These are phyloP conservation scores for Termitomyces sp. DNA, from an alignment of 768 basidiomycete genomes.

Conservation along the genomic window DNA sequence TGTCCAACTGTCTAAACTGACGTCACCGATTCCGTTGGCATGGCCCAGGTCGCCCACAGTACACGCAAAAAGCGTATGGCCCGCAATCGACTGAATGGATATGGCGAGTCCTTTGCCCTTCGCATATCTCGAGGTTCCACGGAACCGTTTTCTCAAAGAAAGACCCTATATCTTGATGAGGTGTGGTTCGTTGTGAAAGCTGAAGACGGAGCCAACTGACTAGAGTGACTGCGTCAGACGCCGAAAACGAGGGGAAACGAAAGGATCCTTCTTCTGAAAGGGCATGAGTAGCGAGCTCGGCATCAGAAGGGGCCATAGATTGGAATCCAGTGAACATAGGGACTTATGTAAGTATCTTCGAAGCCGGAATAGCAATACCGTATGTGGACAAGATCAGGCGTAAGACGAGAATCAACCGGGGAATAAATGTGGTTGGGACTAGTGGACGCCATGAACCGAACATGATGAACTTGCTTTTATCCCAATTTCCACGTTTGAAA, in stretches of 20 bases:
- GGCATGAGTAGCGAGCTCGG: conserved; percentile 66
- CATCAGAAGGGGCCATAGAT: conserved; percentile 58
- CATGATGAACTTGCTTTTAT: conserved; percentile 14
- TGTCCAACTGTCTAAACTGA: conserved; percentile 77
- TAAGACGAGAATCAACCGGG: conserved; percentile 4
- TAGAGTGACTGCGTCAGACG: conserved; percentile 75
- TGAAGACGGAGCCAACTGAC: conserved; percentile 22
- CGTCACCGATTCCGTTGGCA: conserved; percentile 60
- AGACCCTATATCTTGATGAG: conserved; percentile 36
- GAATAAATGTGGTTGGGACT: conserved; percentile 1
- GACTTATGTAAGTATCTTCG: neutral
- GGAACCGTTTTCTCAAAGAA: conserved; percentile 80
- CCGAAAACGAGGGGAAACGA: conserved; percentile 69
- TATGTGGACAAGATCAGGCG: neutral
- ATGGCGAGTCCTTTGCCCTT: conserved; percentile 81
- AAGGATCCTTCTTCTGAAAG: conserved; percentile 64
- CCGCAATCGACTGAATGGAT: conserved; percentile 72
- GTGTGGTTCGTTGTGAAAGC: neutral
- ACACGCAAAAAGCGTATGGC: conserved; percentile 76
- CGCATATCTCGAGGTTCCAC: conserved; percentile 59
- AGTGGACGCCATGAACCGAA: too few species aligned
- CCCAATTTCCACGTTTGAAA: conserved; percentile 12
- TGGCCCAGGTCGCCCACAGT: conserved; percentile 79
- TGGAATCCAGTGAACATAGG: conserved; percentile 63
- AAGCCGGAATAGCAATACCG: neutral